These are phyloP conservation scores for Erigeron canadensis DNA, from an alignment of 129 eudicot genomes.

Conservation along the genomic window DNA sequence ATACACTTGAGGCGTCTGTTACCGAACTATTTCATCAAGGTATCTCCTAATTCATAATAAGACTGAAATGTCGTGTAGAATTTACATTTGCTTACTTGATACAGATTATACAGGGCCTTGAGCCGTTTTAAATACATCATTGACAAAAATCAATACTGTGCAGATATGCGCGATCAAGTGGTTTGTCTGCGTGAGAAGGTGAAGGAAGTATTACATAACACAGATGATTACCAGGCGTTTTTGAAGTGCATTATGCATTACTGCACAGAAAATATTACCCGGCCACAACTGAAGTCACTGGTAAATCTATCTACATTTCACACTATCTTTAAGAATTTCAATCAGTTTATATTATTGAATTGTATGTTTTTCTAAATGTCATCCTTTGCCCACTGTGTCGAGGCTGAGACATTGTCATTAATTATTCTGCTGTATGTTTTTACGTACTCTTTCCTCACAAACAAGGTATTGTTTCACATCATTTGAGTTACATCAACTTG, in stretches of 20 bases:
- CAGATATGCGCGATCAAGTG: constrained; percentile 61
- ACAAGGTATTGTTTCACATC: background rate
- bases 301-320: constrained; percentile 39
- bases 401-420: background rate
- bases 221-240: constrained; percentile 54
- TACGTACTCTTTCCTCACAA: background rate
- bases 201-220: constrained; percentile 50
- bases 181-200: constrained; percentile 62
- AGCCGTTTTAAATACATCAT: background rate
- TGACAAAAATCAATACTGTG: constrained; percentile 6
- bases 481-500: background rate
- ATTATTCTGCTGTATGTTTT: background rate
- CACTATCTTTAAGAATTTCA: constrained; percentile 12
- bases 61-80: background rate
- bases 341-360: background rate
- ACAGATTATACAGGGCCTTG: background rate
- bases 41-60: constrained; percentile 27
- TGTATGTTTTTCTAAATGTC: background rate
- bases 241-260: constrained; percentile 62
- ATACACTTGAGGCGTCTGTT: constrained; percentile 48
- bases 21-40: constrained; percentile 53
- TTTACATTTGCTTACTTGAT: constrained; percentile 8
- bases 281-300: constrained; percentile 53
- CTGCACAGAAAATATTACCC: constrained; percentile 47
- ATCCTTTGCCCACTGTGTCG: background rate